Conservation (phyloP, 1,139 yeast genomes). For the Pneumocystis canis region DNA sequence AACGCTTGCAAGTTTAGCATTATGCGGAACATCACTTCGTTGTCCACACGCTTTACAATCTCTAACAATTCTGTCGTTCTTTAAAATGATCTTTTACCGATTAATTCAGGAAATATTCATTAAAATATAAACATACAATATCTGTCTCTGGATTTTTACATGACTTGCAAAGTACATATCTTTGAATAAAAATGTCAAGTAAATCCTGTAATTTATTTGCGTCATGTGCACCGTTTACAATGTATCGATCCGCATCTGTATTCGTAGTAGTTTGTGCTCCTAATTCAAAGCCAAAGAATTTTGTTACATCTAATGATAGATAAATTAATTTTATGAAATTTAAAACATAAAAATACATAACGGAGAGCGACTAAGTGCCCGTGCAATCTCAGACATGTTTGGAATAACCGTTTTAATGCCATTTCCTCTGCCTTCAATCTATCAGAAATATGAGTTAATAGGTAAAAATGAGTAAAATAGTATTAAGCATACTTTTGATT, state of each 20-base stretch:
- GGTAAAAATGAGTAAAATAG: background rate
- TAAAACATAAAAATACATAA: constrained; percentile 32
- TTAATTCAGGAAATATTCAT: background rate
- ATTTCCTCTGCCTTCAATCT: constrained; percentile 95
- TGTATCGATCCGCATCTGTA: constrained; percentile 68
- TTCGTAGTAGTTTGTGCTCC: constrained; percentile 89
- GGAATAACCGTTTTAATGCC: constrained; percentile 95
- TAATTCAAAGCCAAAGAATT: constrained; percentile 88
- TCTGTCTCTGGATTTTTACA: constrained; percentile 98
- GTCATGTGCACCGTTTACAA: constrained; percentile 93
- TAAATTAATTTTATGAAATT: background rate
- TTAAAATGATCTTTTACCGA: constrained; percentile 34
- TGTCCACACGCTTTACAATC: constrained; percentile 99
- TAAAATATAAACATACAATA: constrained; percentile 30
- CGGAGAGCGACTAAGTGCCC: constrained; percentile 88
- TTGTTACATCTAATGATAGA: constrained; percentile 39
- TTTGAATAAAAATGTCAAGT: constrained; percentile 82
- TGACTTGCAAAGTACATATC: constrained; percentile 82
- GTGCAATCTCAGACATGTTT: constrained; percentile 82
- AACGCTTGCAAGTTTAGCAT: constrained; percentile 73
- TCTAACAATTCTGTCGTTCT: constrained; percentile 62
- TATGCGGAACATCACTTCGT: constrained; percentile 66
- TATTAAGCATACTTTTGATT: constrained; percentile 40
- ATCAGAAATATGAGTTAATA: background rate
- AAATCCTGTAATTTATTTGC: constrained; percentile 81